phyloP scores from a whole-genome alignment of 495 filamentous ascomycete genomes.

The Sordaria brevicollis region DNA sequence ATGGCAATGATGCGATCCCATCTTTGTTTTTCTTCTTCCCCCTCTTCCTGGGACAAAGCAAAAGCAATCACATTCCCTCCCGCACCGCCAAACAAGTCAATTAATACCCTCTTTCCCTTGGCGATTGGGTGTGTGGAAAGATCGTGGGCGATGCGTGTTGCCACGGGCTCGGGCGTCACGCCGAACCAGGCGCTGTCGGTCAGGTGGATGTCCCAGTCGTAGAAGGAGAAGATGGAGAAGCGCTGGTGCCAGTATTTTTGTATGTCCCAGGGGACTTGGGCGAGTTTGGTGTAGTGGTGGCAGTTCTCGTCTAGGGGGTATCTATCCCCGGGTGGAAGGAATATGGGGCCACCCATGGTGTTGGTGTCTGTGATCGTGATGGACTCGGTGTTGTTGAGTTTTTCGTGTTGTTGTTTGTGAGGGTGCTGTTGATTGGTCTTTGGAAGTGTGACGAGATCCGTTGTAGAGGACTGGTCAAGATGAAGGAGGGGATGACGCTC shows the following conservation, averaged over 20 bases:
- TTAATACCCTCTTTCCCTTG: slow-evolving; percentile 42
- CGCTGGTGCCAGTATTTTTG: slow-evolving; percentile 88
- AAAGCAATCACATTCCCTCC: slow-evolving; percentile 96
- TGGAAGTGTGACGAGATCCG: neutral
- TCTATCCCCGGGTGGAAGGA: slow-evolving; percentile 12
- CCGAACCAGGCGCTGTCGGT: slow-evolving; percentile 93
- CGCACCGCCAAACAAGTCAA: slow-evolving; percentile 85
- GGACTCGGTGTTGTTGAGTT: neutral
- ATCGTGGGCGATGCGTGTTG: slow-evolving; percentile 70
- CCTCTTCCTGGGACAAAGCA: slow-evolving; percentile 54
- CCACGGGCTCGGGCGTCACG: slow-evolving; percentile 85
- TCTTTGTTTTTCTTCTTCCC: too few species aligned
- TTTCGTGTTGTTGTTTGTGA: neutral
- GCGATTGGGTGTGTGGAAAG: slow-evolving; percentile 35
- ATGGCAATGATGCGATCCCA: slow-evolving; percentile 81
- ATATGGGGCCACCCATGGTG: slow-evolving; percentile 4
- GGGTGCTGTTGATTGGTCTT: neutral
- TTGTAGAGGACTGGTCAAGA: neutral
- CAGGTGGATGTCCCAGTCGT: slow-evolving; percentile 78
- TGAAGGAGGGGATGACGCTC: neutral
- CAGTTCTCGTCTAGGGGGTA: slow-evolving; percentile 42
- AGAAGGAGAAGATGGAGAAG: slow-evolving; percentile 69
- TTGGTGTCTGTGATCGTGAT: neutral
- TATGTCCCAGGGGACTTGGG: slow-evolving; percentile 62
- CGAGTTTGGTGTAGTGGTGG: slow-evolving; percentile 53